Evolutionary conservation across 257 asterid species (phyloP).

Genomic region (Solanum tacnaense): DNA sequence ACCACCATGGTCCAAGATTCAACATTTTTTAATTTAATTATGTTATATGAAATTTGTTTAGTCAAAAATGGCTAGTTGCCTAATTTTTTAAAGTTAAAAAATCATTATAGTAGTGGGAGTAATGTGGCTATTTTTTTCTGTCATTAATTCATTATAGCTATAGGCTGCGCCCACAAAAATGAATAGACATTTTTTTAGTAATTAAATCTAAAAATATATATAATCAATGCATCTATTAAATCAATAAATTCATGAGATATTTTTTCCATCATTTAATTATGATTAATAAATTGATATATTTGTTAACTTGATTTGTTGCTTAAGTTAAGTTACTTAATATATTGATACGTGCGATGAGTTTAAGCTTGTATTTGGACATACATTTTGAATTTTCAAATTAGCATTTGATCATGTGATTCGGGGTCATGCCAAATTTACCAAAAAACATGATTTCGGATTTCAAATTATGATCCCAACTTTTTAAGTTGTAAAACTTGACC

Average conservation of each 20-base stretch:
- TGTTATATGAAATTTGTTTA: not conserved
- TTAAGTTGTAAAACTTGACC: not conserved
- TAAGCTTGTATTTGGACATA: not conserved
- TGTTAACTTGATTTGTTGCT: not conserved
- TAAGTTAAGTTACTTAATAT: not conserved
- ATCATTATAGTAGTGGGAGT: not conserved
- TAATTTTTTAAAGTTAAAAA: not conserved
- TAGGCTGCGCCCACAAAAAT: not conserved
- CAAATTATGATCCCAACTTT: not conserved
- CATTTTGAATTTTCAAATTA: too few species aligned
- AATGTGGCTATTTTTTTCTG: not conserved
- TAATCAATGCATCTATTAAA: not conserved
- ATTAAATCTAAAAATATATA: too few species aligned
- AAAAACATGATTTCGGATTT: too few species aligned
- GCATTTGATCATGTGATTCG: too few species aligned
- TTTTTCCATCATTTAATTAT: not conserved
- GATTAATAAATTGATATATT: not conserved
- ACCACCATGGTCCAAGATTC: not conserved
- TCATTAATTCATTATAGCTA: not conserved
- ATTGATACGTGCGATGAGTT: not conserved
- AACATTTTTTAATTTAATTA: not conserved
- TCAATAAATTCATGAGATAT: not conserved
- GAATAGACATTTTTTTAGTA: not conserved
- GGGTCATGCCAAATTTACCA: too few species aligned
- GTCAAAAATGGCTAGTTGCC: not conserved